phyloP scores from a whole-genome alignment of 1,284 basidiomycete genomes.

The Lignosus rhinocerotis region DNA sequence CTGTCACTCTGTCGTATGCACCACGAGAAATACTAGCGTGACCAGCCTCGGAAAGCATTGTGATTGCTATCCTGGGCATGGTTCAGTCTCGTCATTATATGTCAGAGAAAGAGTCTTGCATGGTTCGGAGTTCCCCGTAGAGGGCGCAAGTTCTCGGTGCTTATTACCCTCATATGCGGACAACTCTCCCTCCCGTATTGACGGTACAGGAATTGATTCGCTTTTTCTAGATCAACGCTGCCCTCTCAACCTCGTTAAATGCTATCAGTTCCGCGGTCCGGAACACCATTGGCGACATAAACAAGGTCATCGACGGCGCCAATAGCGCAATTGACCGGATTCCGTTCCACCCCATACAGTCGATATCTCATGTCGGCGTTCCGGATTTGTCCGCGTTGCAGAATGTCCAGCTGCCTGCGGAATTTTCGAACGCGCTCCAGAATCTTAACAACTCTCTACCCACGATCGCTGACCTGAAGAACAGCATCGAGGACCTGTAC shows the following conservation, averaged over 20 bases:
- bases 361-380: constrained; percentile 69
- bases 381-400: constrained; percentile 73
- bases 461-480: constrained; percentile 73
- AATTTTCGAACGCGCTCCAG: constrained; percentile 71
- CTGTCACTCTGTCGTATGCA: no score
- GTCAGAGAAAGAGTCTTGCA: no score
- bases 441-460: constrained; percentile 84
- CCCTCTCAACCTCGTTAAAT: constrained; percentile 39
- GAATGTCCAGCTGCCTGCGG: constrained; percentile 82
- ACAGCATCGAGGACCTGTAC: constrained; percentile 72
- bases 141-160: no score
- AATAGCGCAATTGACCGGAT: constrained; percentile 72
- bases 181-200: no score
- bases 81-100: no score
- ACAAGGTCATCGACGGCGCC: constrained; percentile 71
- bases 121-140: no score
- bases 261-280: background rate
- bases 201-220: background rate
- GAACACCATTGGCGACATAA: constrained; percentile 59
- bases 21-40: no score
- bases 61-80: no score
- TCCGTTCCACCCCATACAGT: constrained; percentile 49
- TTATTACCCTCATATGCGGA: no score
- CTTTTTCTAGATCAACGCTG: background rate
- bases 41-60: no score